These are phyloP conservation scores for Apiospora arundinis DNA, from an alignment of 2,329 filamentous ascomycete species.

Conservation along the genomic window DNA sequence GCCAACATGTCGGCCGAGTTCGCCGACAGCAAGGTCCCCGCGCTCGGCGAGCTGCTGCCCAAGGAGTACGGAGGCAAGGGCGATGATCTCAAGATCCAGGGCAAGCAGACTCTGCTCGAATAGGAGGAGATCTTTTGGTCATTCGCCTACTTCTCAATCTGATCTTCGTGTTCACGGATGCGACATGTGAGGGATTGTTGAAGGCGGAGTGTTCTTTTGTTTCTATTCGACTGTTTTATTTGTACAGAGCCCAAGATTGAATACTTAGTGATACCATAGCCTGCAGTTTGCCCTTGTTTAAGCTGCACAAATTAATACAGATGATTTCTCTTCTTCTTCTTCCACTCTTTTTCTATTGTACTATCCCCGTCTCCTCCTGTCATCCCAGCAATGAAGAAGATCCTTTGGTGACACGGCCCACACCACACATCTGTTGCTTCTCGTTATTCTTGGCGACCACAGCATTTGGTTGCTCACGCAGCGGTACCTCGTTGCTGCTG, in stretches of 20 bases:
- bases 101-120: constrained; percentile 35
- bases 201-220: not conserved
- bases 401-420: not conserved
- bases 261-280: constrained; percentile 16
- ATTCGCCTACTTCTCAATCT: not conserved
- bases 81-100: constrained; percentile 26
- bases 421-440: not conserved
- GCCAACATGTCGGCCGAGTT: constrained; percentile 68
- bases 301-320: constrained; percentile 1
- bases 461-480: not conserved
- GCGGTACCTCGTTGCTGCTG: not conserved
- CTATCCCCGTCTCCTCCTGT: too few relatives aligned
- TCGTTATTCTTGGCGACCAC: not conserved
- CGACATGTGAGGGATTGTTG: not conserved
- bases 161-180: not conserved
- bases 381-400: constrained; percentile 1
- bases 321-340: constrained; percentile 30
- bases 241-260: constrained; percentile 4
- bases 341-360: constrained; percentile 6
- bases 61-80: constrained; percentile 21
- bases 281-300: not conserved
- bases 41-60: constrained; percentile 17
- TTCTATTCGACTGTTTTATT: not conserved
- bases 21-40: constrained; percentile 55
- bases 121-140: not conserved